A percentile compares a stretch with the other conserved stretches of the same genome.
phyloP scores from a whole-genome alignment of 192 early-diverging fungal genomes.

The Podila horticola region DNA sequence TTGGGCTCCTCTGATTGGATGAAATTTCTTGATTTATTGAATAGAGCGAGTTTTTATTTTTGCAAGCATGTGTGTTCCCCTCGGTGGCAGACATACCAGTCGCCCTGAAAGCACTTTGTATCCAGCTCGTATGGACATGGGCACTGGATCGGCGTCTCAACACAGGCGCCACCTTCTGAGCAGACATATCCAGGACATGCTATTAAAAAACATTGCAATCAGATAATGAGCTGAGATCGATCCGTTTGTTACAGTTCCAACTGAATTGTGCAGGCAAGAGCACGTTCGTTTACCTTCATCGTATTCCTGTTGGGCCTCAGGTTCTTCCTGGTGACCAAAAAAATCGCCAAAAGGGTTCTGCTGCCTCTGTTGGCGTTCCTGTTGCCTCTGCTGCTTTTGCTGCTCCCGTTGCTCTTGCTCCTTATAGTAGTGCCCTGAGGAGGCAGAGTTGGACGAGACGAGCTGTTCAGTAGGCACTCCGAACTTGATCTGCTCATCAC shows the following conservation, averaged over 20 bases:
- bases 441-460: not conserved
- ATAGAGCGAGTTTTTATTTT: not conserved
- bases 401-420: conserved; percentile 4
- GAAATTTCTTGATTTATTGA: not conserved
- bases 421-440: not conserved
- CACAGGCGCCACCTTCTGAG: conserved; percentile 31
- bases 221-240: not conserved
- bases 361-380: not conserved
- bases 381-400: conserved; percentile 1
- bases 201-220: not conserved
- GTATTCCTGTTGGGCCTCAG: conserved; percentile 1
- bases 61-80: conserved; percentile 13
- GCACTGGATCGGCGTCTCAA: conserved; percentile 29
- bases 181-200: conserved; percentile 29
- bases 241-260: too few relatives aligned
- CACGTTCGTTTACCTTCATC: not conserved
- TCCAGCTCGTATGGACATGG: conserved; percentile 27
- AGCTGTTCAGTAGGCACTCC: not conserved
- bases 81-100: conserved; percentile 40
- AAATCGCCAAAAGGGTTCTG: conserved; percentile 28
- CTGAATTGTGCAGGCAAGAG: not conserved
- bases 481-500: not conserved
- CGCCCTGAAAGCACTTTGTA: conserved; percentile 31
- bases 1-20: too few relatives aligned
- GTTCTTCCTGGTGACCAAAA: conserved; percentile 10